Evolutionary conservation across 257 asterid genomes (phyloP).

Genomic region (Capsicum baccatum): DNA sequence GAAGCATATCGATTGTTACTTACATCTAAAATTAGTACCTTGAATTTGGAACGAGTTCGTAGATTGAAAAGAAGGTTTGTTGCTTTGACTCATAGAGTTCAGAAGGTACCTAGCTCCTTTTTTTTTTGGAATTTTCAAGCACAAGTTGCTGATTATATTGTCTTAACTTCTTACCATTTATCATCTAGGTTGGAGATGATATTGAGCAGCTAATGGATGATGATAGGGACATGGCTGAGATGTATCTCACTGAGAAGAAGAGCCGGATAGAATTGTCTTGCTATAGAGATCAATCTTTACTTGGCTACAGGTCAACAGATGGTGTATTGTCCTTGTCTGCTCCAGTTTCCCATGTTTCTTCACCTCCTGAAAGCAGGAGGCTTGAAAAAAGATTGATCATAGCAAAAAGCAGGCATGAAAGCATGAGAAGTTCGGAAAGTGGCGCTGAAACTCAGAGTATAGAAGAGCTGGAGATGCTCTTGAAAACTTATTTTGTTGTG

Average conservation of each 20-base stretch:
- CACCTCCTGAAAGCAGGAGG: slow-evolving; percentile 86
- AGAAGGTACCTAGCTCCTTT: slow-evolving; percentile 67
- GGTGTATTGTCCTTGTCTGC: slow-evolving; percentile 74
- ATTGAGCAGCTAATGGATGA: slow-evolving; percentile 99
- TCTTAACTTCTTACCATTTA: slow-evolving; percentile 28
- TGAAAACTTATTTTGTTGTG: slow-evolving; percentile 98
- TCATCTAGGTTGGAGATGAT: slow-evolving; percentile 95
- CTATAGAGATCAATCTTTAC: slow-evolving; percentile 81
- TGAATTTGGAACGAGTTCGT: slow-evolving; percentile 94
- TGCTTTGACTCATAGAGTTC: slow-evolving; percentile 96
- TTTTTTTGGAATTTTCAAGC: slow-evolving; percentile 22
- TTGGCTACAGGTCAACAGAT: slow-evolving; percentile 78
- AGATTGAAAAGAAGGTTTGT: slow-evolving; percentile 96
- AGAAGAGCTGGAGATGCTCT: slow-evolving; percentile 95
- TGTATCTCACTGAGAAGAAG: slow-evolving; percentile 98
- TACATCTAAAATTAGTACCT: slow-evolving; percentile 93
- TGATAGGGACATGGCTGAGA: slow-evolving; percentile 99
- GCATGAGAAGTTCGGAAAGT: slow-evolving; percentile 86
- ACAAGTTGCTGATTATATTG: slow-evolving; percentile 34
- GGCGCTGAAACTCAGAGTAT: slow-evolving; percentile 55
- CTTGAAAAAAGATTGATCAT: slow-evolving; percentile 92
- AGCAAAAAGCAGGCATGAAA: slow-evolving; percentile 95
- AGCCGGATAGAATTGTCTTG: slow-evolving; percentile 71
- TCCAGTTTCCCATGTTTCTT: slow-evolving; percentile 92
- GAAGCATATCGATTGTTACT: slow-evolving; percentile 97